Evolutionary conservation across 2,329 filamentous ascomycete genomes (phyloP), one percentile per base, ranked within the genome.

Genomic region (Arachnomyces sp.): DNA sequence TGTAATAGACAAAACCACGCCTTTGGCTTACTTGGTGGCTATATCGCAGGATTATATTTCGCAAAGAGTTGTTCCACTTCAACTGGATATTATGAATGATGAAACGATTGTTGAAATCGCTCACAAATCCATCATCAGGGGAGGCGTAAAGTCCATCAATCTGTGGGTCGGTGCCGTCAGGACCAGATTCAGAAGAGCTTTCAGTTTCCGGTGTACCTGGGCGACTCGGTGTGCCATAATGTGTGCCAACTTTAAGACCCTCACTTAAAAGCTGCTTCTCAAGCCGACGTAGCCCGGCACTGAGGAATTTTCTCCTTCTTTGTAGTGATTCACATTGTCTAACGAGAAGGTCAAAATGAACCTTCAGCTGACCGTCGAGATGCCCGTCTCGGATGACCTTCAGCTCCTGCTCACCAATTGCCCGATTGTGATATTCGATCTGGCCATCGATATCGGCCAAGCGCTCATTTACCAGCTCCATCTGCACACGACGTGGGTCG

Each of bases 81-180:
- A 98, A 70, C 56, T 98, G 92, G 59, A 93, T 78, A 54, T 98
- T 98, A 69, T 98, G 92, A 38, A 98, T 84, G 52, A 96, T 90
- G 68, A 98, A 98, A 2, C 92, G 84, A 57, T 98, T 98, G 60
- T 93, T 92, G 71, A 95, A 98, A 58, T 96, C 89, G 61, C 85
- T 95, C 36, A 86, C 82, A 50, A 90, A 90, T 49, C 95, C 88
- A 12, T 84, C 78, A 3, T 82, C 77, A 1, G 82, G 77, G 2
- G 81, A 78, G 2, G 82, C 75, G 47, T 86, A 80, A 39, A 83
- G 68, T 11, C 73, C 75, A 34, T 74, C 71, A 21, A 69, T 53
- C 25, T 74, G 69, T 15, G 62, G 52, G 38, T 71, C 65, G 16
- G 73, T 74, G 30, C 75, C 73, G 36, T 80, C 77, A n/a, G 71